Evolutionary conservation across 768 basidiomycete genomes (phyloP).

Genomic region (Mycena capillaripes): DNA sequence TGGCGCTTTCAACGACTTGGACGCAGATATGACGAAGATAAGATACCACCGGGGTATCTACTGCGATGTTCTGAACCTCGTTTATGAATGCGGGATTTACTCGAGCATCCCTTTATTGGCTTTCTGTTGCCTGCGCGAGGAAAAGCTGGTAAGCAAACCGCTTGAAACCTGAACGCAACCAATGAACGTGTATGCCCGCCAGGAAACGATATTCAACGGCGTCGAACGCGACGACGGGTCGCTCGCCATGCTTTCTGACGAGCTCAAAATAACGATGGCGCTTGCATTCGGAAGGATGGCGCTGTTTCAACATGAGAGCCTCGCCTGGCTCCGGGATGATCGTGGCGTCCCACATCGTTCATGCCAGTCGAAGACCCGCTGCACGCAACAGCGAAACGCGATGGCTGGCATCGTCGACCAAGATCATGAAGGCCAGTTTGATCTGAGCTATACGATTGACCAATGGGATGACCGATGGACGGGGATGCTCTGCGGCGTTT

Average conservation of each 20-base stretch:
- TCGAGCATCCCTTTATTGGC: slow-evolving; percentile 12
- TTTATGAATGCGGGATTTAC: slow-evolving; percentile 18
- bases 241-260: slow-evolving; percentile 1
- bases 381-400: slow-evolving; percentile 6
- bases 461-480: slow-evolving; percentile 18
- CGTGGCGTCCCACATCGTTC: background rate
- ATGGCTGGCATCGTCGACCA: slow-evolving; percentile 17
- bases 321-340: slow-evolving; percentile 7
- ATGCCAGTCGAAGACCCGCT: background rate
- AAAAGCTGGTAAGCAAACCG: background rate
- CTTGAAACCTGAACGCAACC: no score
- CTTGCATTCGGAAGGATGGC: slow-evolving; percentile 16
- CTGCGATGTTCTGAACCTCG: slow-evolving; percentile 20
- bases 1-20: slow-evolving; percentile 4
- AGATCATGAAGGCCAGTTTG: slow-evolving; percentile 15
- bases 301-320: slow-evolving; percentile 4
- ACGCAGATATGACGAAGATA: slow-evolving; percentile 9
- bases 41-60: slow-evolving; percentile 5
- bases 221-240: slow-evolving; percentile 13
- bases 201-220: slow-evolving; percentile 3
- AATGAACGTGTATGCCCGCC: no score
- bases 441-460: slow-evolving; percentile 20
- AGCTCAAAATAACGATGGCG: slow-evolving; percentile 10
- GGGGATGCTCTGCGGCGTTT: background rate
- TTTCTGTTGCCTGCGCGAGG: slow-evolving; percentile 13